Base-by-base conservation (phyloP, 805 yeast species). In the Millerozyma acaciae region DNA sequence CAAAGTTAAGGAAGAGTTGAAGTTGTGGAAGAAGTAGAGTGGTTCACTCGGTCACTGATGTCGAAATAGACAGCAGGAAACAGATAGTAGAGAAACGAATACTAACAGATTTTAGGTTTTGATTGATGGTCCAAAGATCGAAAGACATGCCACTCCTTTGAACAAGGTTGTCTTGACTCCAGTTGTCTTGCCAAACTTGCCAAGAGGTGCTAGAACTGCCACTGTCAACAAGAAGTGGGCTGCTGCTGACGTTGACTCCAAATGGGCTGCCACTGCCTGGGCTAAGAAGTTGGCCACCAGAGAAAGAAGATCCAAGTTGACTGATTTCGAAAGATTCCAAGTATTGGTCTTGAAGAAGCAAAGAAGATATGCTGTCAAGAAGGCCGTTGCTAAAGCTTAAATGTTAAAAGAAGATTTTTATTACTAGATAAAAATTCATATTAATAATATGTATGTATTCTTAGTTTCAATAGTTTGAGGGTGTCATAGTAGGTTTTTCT, bases 311-410 rank as follows among this genome's bases (percentile, higher is more conserved):
- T 72, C 94, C 60, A 75, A 81, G 65, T 84, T 94, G 70, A 66
- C 90, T 56, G 99, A 93, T 75, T 93, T 93, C 62, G 96, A 93
- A 79, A 89, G 99, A 82, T 93, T 93, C 96, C 96, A 90, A 80
- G 98, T 90, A 57, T 67, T 84, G 70, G 94, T 88, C 58, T 80
- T 88, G 70, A 93, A 84, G 84, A 93, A 90, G 82, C 97, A 94
- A 80, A 87, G 86, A 76, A 84, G 88, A 76, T 83, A 70, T 68
- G 85, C 88, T 73, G 90, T 87, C 62, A 86, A 84, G 78, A 89
- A 87, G 80, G 94, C 95, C 71, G 80, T 84, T 63, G 95, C 96
- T 64, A 88, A 89, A 84, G 96, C 95, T 73, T 83, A 81, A 75
- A 57, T 60, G 29, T 40, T 39, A 34, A 38, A 37, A 37, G 32